Base-by-base conservation (phyloP, 2,329 filamentous ascomycete genomes). In the Fusarium abutilonis region DNA sequence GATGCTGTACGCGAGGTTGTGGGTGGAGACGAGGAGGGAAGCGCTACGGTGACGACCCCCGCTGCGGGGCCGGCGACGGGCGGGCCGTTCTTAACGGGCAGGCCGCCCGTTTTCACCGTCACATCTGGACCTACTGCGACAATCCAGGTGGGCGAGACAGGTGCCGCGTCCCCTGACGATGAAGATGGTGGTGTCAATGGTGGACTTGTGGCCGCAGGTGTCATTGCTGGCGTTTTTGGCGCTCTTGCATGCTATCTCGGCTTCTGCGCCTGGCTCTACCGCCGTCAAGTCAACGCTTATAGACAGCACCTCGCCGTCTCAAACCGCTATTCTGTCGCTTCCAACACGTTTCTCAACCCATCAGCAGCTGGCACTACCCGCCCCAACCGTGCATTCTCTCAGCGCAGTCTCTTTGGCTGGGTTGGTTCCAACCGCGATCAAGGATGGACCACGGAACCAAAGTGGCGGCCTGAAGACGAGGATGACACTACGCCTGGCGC, bases 221-320 rank as follows among this genome's bases (percentile, higher is more conserved):
- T 88, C 17, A 78, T 92, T 29, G 89, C 90, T 1, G 89, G 87
- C n/a, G 70, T 88, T 4, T 80, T 90, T 5, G 85, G 85, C 43
- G 67, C 89, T 15, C 69, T 86, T 0, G 87, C 87, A 3, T 76
- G 78, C 2, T 91, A 91, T 72, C 82, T 91, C 11, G 87, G 86
- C 41, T 91, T 89, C 78, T 90, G 88, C 75, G 83, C 85, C 15
- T 92, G 87, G 85, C 78, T 93, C 8, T 92, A 92, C 78, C 83
- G 89, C 26, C 87, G 87, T 44, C 89, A 90, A 73, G 83, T 92
- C 14, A 75, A 78, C 28, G 83, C 90, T 9, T 93, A 92, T 79
- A 88, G 89, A 74, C 79, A 83, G 31, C 89, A 92, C 71, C 83
- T 90, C 29, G 85, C 86, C 2, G 83, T 89, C 68, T 79, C 84